phyloP scores from a whole-genome alignment of 2,329 filamentous ascomycete species.

The Sordariomycetes sp. region DNA sequence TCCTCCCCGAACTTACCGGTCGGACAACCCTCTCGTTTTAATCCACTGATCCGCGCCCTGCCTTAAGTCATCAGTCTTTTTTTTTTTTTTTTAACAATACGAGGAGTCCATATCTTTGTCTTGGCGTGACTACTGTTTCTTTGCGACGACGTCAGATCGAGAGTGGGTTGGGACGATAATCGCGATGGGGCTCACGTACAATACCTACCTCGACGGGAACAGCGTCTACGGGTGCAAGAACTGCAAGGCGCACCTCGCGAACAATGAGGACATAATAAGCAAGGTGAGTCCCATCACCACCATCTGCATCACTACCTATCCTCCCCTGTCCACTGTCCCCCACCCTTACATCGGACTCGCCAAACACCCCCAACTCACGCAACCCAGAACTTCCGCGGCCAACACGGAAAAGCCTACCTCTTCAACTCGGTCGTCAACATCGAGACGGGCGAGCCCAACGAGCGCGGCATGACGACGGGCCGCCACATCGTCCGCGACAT shows the following conservation, averaged over 20 bases:
- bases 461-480: conserved; percentile 97
- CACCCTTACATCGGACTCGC: neutral
- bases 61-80: neutral
- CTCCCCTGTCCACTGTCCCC: neutral
- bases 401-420: conserved; percentile 95
- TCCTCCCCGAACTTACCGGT: neutral
- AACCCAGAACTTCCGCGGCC: conserved; percentile 87
- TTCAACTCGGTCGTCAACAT: conserved; percentile 93
- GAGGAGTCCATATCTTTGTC: neutral
- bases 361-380: neutral
- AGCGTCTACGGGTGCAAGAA: conserved; percentile 88
- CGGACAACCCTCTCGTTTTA: neutral
- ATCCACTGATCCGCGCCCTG: neutral
- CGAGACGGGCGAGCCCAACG: conserved; percentile 67
- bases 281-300: conserved; percentile 43
- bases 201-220: conserved; percentile 74
- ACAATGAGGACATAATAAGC: conserved; percentile 93
- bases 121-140: neutral
- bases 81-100: neutral
- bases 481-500: conserved; percentile 92
- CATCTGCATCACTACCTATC: neutral
- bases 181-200: conserved; percentile 79
- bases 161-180: neutral
- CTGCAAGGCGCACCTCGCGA: conserved; percentile 91
- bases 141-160: neutral